A percentile compares a stretch with the other conserved stretches of the same genome.
These are phyloP conservation scores for Ophiostoma ulmi DNA, from an alignment of 2,329 filamentous ascomycete genomes.

Conservation along the genomic window DNA sequence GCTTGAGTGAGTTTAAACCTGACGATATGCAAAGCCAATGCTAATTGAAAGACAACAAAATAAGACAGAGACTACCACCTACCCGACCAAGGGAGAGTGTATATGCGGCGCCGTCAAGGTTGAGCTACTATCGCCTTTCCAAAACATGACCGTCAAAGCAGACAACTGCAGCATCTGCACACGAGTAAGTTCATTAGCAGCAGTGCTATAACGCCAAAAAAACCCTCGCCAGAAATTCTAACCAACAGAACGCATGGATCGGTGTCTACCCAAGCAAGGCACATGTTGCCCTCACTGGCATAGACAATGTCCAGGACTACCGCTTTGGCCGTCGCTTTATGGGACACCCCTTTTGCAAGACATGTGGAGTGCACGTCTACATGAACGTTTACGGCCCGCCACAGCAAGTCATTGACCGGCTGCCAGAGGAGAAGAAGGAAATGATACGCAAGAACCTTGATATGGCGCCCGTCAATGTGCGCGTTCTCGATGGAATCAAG, in stretches of 20 bases:
- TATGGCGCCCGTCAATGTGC: constrained; percentile 24
- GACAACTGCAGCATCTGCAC: constrained; percentile 28
- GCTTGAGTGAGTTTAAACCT: neutral
- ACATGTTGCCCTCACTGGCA: constrained; percentile 19
- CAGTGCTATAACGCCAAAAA: neutral
- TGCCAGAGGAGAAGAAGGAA: constrained; percentile 18
- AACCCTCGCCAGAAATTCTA: neutral
- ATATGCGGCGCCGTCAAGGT: constrained; percentile 25
- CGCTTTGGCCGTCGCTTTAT: constrained; percentile 23
- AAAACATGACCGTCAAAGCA: constrained; percentile 20
- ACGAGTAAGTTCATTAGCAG: neutral
- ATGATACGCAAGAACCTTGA: constrained; percentile 23
- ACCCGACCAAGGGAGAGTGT: constrained; percentile 21
- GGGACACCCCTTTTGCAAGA: constrained; percentile 26
- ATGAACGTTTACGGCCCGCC: constrained; percentile 26
- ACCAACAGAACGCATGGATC: constrained; percentile 23
- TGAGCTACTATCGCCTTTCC: constrained; percentile 19
- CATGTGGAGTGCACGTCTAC: constrained; percentile 26
- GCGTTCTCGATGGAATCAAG: constrained; percentile 20
- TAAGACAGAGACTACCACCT: neutral
- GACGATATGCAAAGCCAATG: neutral
- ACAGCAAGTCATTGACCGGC: constrained; percentile 16
- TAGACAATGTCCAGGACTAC: constrained; percentile 23
- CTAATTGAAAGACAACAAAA: neutral
- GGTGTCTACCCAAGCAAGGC: constrained; percentile 22